phyloP scores from a whole-genome alignment of 2,329 filamentous ascomycete species.

The Fusarium sp. region DNA sequence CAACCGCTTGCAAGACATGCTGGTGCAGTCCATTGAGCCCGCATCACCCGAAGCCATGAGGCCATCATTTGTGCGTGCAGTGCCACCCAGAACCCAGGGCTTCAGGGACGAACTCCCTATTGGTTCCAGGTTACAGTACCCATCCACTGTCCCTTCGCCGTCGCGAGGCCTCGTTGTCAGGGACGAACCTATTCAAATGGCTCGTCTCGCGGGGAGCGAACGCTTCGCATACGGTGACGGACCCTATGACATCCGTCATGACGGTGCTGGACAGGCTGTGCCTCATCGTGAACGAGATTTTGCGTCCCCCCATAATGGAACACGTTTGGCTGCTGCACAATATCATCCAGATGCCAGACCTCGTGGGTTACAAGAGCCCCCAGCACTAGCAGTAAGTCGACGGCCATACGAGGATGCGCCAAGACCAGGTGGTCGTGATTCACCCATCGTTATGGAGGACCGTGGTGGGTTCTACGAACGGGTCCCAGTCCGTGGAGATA shows the following conservation, averaged over 20 bases:
- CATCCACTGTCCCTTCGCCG: constrained; percentile 40
- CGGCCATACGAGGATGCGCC: constrained; percentile 52
- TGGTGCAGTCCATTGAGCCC: constrained; percentile 65
- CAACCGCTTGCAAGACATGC: constrained; percentile 57
- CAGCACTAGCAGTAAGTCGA: constrained; percentile 41
- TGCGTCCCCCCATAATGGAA: constrained; percentile 19
- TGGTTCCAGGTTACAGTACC: constrained; percentile 40
- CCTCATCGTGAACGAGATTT: constrained; percentile 25
- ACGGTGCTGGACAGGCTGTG: constrained; percentile 20
- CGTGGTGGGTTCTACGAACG: constrained; percentile 57
- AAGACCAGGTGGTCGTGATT: constrained; percentile 51
- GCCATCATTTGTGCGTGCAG: constrained; percentile 54
- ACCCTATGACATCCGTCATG: constrained; percentile 21
- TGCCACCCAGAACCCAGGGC: constrained; percentile 49
- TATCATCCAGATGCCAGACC: constrained; percentile 34
- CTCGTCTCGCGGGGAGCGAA: constrained; percentile 35
- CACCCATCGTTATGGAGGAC: constrained; percentile 59
- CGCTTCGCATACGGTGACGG: constrained; percentile 21
- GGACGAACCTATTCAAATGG: constrained; percentile 35
- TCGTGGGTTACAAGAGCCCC: constrained; percentile 34
- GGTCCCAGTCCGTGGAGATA: constrained; percentile 41
- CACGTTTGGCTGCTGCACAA: constrained; percentile 21
- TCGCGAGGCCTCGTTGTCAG: constrained; percentile 32
- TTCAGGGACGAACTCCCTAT: constrained; percentile 40
- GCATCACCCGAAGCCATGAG: constrained; percentile 55